Evolutionary conservation across 1,139 yeast genomes (phyloP).

Genomic region (Spencermartinsiella ligniputridi): DNA sequence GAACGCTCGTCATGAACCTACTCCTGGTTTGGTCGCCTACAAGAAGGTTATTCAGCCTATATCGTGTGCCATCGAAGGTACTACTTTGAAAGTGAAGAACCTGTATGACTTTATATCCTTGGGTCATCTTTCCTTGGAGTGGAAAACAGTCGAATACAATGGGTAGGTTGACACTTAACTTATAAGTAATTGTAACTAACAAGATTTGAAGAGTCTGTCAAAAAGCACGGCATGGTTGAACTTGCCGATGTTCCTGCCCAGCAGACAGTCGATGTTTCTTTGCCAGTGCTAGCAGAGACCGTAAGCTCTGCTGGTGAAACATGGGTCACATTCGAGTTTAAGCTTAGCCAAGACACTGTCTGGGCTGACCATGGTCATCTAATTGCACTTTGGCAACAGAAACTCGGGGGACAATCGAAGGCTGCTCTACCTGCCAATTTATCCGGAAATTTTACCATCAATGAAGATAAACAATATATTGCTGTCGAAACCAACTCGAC

Average conservation of each 20-base stretch:
- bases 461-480: not conserved
- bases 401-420: not conserved
- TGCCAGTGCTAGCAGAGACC: not conserved
- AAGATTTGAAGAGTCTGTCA: not conserved
- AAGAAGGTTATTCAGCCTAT: constrained; percentile 33
- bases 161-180: not conserved
- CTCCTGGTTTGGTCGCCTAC: constrained; percentile 33
- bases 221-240: not conserved
- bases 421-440: not conserved
- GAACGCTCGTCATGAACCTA: constrained; percentile 32
- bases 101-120: constrained; percentile 17
- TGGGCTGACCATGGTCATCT: constrained; percentile 17
- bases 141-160: constrained; percentile 8
- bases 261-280: not conserved
- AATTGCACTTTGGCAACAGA: constrained; percentile 5
- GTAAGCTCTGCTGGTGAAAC: constrained; percentile 8
- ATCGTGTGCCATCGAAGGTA: constrained; percentile 3
- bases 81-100: constrained; percentile 12
- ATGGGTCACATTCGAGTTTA: constrained; percentile 17
- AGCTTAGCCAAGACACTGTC: constrained; percentile 11
- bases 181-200: not conserved
- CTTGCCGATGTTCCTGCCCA: not conserved
- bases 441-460: not conserved
- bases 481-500: not conserved
- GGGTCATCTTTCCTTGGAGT: constrained; percentile 13